Base-by-base conservation (phyloP, 192 early-diverging fungal genomes). In the Umbelopsis sp. region DNA sequence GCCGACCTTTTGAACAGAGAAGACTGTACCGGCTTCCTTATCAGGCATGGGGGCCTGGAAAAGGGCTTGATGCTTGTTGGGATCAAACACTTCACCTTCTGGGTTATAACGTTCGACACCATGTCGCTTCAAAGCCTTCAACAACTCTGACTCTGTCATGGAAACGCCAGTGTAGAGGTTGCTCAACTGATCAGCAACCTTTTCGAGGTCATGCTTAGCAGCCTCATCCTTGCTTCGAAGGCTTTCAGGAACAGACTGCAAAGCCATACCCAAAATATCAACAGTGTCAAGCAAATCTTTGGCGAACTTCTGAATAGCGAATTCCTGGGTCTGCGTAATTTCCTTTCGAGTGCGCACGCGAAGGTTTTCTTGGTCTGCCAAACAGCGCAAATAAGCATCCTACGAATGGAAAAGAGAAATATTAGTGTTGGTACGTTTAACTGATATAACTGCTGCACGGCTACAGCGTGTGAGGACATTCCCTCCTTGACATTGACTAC, bases 271-370 rank as follows among this genome's bases (percentile, higher is more conserved):
- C 51, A 99, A 85, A 36, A 97, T 91, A 79, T 99, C 98, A 20
- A 92, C 94, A 1, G 93, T 94, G 36, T 93, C 91, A 9, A 99
- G 79, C 34, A 99, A 82, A 74, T 99, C 97, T 82, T 96, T 98
- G 75, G 96, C 97, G 77, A 99, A 99, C 86, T 97, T 97, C 82
- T 94, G 94, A 74, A 99, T 95, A 1, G 98, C 94, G 83, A 91
- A 99, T 10, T 89, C 81, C 50, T 92, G 88, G 56, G 91, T 88
- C 38, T 88, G 86, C 24, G 91, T 89, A 14, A 96, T 83, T 78
- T 99, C 98, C 70, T 86, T 89, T 74, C 91, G 90, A 43, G 93
- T 91, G 43, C 97, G 91, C 68, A 88, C 88, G 38, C 97, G 93
- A 29, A 98, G 79, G 85, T 99, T 99, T 83, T 99, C 98, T 76